These are phyloP conservation scores for Candida ortonii DNA, from an alignment of 805 yeast species.

Conservation along the genomic window DNA sequence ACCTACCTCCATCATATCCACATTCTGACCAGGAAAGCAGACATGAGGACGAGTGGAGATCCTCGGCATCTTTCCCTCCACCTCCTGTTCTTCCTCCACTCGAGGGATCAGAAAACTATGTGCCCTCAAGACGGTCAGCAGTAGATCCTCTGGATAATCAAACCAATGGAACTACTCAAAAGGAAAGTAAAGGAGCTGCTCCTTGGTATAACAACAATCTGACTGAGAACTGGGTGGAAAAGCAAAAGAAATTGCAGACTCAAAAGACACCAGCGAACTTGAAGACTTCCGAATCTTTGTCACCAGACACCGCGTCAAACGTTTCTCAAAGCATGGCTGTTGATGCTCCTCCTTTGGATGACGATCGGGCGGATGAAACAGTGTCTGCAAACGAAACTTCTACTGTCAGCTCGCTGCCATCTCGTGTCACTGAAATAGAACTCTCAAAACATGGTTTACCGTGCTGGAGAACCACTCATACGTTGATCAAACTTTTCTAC, in stretches of 20 bases:
- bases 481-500: conserved; percentile 39
- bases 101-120: conserved; percentile 1
- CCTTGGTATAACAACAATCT: conserved; percentile 5
- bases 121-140: conserved; percentile 2
- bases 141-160: conserved; percentile 1
- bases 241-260: conserved; percentile 17
- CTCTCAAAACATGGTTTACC: conserved; percentile 37
- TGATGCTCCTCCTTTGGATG: too few species aligned
- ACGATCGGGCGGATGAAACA: too few species aligned
- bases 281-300: too few species aligned
- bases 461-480: conserved; percentile 30
- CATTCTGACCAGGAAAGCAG: conserved; percentile 9
- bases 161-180: neutral
- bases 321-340: too few species aligned
- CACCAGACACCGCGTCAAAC: too few species aligned
- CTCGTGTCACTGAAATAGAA: conserved; percentile 28
- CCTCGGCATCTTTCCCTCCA: neutral
- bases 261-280: neutral
- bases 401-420: conserved; percentile 4
- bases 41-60: conserved; percentile 1
- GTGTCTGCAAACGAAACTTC: too few species aligned
- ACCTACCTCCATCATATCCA: conserved; percentile 26
- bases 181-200: neutral
- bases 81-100: conserved; percentile 14
- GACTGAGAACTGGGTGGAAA: conserved; percentile 28